Percentiles rank a stretch among this genome's conserved stretches.
phyloP scores from a whole-genome alignment of 2,329 filamentous ascomycete species.

The Dactylella cylindrospora region DNA sequence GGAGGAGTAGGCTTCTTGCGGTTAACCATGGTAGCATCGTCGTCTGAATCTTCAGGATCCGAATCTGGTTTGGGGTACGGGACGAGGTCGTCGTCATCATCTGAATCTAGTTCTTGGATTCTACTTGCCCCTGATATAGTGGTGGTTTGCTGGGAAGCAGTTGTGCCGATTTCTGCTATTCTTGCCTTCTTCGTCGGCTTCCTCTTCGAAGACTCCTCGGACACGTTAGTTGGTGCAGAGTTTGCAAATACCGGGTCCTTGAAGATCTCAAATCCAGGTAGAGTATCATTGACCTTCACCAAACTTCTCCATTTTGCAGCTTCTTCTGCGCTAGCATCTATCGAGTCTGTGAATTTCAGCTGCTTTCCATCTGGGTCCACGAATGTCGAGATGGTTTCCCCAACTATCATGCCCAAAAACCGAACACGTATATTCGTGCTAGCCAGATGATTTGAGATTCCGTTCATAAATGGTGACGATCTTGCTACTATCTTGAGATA shows the following conservation, averaged over 20 bases:
- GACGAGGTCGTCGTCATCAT: constrained; percentile 66
- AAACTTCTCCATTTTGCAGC: constrained; percentile 73
- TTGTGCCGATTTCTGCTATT: constrained; percentile 52
- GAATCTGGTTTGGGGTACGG: constrained; percentile 84
- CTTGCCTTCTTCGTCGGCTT: constrained; percentile 49
- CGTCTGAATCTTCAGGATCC: constrained; percentile 86
- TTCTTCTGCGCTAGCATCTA: constrained; percentile 73
- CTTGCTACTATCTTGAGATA: constrained; percentile 69
- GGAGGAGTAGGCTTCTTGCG: constrained; percentile 80
- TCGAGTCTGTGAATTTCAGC: constrained; percentile 78
- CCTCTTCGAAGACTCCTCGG: constrained; percentile 18
- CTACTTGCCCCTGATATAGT: constrained; percentile 56
- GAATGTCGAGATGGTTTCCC: constrained; percentile 68
- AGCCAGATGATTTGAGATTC: constrained; percentile 80
- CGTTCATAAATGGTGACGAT: constrained; percentile 71
- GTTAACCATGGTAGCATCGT: constrained; percentile 83
- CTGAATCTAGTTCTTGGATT: constrained; percentile 65
- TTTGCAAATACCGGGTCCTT: constrained; percentile 6
- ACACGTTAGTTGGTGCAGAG: constrained; percentile 7
- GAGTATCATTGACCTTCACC: constrained; percentile 62
- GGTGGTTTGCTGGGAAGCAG: not conserved
- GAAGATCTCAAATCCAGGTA: constrained; percentile 49
- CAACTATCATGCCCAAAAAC: constrained; percentile 85
- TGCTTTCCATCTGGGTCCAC: constrained; percentile 64
- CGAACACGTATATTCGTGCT: constrained; percentile 73